phyloP scores from a whole-genome alignment of 331 rosid species.

The Malus hybrid region DNA sequence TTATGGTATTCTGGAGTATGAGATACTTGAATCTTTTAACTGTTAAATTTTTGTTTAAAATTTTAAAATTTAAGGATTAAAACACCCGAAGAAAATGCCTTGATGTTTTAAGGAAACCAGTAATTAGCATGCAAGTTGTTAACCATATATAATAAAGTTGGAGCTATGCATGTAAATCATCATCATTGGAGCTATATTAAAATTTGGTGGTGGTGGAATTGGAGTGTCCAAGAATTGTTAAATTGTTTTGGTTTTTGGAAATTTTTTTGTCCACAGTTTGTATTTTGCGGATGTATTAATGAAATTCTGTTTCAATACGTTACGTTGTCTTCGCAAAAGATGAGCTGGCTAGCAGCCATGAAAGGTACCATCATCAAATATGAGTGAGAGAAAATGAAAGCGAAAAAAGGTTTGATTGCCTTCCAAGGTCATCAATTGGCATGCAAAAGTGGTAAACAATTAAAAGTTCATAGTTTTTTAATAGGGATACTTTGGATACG shows the following conservation, averaged over 20 bases:
- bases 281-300: neutral
- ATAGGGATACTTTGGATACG: no score
- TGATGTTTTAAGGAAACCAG: neutral
- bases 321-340: neutral
- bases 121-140: neutral
- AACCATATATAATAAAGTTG: neutral
- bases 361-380: constrained; percentile 12
- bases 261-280: neutral
- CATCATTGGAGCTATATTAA: no score
- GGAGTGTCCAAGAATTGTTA: neutral
- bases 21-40: neutral
- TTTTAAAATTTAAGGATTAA: no score
- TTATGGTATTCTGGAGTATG: neutral
- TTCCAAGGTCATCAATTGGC: constrained; percentile 16
- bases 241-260: neutral
- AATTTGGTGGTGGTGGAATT: neutral
- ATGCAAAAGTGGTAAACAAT: constrained; percentile 7
- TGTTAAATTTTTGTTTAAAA: no score
- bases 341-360: constrained; percentile 6
- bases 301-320: neutral
- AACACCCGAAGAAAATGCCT: neutral
- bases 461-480: neutral
- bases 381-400: constrained; percentile 20
- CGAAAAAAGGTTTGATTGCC: constrained; percentile 20
- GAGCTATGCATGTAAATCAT: neutral